phyloP scores from a whole-genome alignment of 192 early-diverging fungal genomes.

The Linnemannia zychae region DNA sequence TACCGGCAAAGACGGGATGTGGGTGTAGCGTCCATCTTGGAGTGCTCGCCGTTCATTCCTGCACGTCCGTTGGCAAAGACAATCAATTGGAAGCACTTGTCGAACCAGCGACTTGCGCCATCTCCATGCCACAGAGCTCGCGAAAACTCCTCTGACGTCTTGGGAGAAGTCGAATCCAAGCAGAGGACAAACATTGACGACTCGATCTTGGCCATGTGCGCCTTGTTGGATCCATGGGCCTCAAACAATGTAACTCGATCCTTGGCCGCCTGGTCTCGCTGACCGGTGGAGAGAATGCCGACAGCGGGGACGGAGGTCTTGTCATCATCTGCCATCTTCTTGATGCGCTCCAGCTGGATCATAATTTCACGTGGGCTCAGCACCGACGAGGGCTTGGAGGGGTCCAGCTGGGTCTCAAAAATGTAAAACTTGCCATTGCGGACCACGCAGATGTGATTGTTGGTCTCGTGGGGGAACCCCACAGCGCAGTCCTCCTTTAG shows the following conservation, averaged over 20 bases:
- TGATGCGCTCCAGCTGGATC: conserved; percentile 78
- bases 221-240: conserved; percentile 70
- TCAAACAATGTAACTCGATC: conserved; percentile 71
- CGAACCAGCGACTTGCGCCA: conserved; percentile 92
- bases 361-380: conserved; percentile 51
- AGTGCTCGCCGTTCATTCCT: conserved; percentile 71
- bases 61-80: conserved; percentile 82
- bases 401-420: conserved; percentile 67
- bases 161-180: conserved; percentile 78
- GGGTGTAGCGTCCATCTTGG: conserved; percentile 85
- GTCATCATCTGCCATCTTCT: conserved; percentile 69
- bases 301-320: conserved; percentile 63
- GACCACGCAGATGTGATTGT: conserved; percentile 81
- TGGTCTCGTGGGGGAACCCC: conserved; percentile 68
- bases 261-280: conserved; percentile 67
- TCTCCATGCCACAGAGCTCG: conserved; percentile 85
- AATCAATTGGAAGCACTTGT: conserved; percentile 79
- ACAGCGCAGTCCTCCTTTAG: conserved; percentile 76
- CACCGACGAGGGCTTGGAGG: conserved; percentile 55
- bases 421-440: conserved; percentile 84
- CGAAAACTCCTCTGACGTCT: conserved; percentile 78
- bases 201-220: conserved; percentile 77
- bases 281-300: conserved; percentile 67
- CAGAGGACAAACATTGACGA: conserved; percentile 82
- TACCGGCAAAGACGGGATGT: conserved; percentile 80